Conservation (phyloP, 2,329 filamentous ascomycete species). For the Pseudocercospora eumusae region DNA sequence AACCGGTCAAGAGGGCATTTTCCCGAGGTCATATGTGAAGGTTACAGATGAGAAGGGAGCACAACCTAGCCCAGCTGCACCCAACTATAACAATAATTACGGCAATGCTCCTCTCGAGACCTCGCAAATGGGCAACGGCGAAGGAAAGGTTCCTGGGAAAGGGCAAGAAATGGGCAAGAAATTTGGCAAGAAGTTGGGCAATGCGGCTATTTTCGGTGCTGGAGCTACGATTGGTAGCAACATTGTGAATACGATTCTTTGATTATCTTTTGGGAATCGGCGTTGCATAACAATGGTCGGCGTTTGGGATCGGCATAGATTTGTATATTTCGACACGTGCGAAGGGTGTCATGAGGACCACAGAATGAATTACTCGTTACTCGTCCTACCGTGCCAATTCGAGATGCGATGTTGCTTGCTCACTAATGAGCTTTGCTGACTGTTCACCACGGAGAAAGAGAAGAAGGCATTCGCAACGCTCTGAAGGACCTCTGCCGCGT, state of each 20-base stretch:
- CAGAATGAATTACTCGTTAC: neutral
- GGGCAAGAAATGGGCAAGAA: slow-evolving; percentile 36
- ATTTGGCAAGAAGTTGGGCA: slow-evolving; percentile 78
- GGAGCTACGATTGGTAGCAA: slow-evolving; percentile 80
- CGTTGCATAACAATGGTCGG: neutral
- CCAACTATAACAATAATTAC: slow-evolving; percentile 60
- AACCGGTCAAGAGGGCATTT: slow-evolving; percentile 85
- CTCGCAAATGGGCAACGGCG: slow-evolving; percentile 54
- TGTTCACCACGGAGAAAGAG: no score
- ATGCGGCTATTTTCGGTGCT: slow-evolving; percentile 84
- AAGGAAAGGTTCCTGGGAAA: slow-evolving; percentile 61
- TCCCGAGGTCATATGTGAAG: slow-evolving; percentile 85
- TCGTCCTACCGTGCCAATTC: no score
- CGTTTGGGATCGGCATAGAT: slow-evolving; percentile 1
- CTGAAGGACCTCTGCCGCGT: no score
- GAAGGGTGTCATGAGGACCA: neutral
- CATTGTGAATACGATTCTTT: slow-evolving; percentile 32
- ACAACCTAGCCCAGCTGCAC: slow-evolving; percentile 45
- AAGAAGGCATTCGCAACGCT: no score
- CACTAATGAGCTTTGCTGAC: no score
- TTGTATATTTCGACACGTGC: neutral
- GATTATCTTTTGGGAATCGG: neutral
- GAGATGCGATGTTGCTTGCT: no score
- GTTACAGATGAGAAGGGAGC: slow-evolving; percentile 65
- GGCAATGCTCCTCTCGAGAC: slow-evolving; percentile 72